Percentiles rank a stretch among this genome's conserved stretches.
Conservation (phyloP, 202 grass and related monocot genomes). For the Bolboschoenoplectus hybrid region DNA sequence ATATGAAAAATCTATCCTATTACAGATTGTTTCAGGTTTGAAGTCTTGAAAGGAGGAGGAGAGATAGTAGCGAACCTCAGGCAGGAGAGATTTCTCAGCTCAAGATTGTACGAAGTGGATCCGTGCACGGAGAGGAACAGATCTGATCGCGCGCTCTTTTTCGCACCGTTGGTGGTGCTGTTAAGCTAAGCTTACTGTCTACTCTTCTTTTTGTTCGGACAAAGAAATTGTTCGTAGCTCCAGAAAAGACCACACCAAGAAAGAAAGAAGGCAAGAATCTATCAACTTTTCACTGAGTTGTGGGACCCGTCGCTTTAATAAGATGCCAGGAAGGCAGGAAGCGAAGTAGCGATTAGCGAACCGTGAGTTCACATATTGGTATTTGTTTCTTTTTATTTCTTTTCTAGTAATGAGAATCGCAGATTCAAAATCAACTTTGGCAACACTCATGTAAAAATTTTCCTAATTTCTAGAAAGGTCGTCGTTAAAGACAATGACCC, state of each 20-base stretch:
- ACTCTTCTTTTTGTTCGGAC: background rate
- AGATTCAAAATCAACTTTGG: too few relatives aligned
- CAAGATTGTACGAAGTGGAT: background rate
- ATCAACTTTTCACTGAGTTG: background rate
- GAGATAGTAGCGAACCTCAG: background rate
- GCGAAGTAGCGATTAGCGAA: too few relatives aligned
- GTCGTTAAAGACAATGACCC: too few relatives aligned
- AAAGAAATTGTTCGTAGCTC: background rate
- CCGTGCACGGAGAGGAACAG: constrained; percentile 16
- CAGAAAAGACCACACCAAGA: background rate
- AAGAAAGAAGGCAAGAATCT: background rate
- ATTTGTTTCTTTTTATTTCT: too few relatives aligned
- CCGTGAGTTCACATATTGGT: too few relatives aligned
- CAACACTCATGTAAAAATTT: too few relatives aligned
- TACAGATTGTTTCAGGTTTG: background rate
- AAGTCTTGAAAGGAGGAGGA: background rate
- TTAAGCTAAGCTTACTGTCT: background rate
- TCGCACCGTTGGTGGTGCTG: constrained; percentile 3
- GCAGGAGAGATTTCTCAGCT: constrained; percentile 4
- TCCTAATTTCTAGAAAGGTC: too few relatives aligned
- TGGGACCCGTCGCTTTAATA: background rate
- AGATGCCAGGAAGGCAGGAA: too few relatives aligned
- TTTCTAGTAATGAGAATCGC: too few relatives aligned
- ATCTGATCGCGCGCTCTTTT: constrained; percentile 7
- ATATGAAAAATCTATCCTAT: background rate